Conservation (phyloP, 2,329 filamentous ascomycete genomes). For the Colletotrichum cordylinicola region DNA sequence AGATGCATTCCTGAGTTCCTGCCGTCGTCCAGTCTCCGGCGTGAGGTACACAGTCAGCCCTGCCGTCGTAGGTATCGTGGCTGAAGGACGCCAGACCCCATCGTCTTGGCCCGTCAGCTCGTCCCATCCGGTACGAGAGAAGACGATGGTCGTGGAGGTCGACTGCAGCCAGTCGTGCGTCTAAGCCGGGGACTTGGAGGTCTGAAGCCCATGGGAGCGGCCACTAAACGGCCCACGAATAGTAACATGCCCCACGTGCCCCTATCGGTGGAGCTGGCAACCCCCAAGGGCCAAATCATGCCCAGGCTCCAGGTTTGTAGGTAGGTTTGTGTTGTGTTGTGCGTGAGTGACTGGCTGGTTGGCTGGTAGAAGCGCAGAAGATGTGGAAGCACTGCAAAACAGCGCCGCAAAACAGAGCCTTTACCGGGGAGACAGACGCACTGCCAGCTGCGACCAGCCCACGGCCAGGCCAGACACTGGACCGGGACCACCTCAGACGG, state of each 20-base stretch:
- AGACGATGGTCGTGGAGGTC: not conserved
- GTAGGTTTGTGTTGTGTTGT: not conserved
- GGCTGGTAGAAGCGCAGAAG: not conserved
- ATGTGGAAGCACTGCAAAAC: not conserved
- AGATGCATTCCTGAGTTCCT: not conserved
- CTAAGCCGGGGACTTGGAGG: not conserved
- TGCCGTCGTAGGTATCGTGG: constrained; percentile 8
- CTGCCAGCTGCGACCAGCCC: not conserved
- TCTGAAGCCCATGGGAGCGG: not conserved
- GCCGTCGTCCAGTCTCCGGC: not conserved
- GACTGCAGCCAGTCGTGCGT: not conserved
- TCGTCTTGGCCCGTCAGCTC: not conserved
- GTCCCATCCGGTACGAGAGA: constrained; percentile 4
- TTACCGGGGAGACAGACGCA: not conserved
- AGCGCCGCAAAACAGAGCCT: not conserved
- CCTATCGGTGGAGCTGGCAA: constrained; percentile 1
- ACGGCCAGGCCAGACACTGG: not conserved
- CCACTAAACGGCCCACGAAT: constrained; percentile 17
- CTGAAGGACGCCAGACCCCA: not conserved
- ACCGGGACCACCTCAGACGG: not conserved
- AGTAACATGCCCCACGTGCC: constrained; percentile 20
- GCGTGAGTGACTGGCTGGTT: not conserved
- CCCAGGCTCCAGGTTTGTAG: not conserved
- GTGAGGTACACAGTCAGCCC: not conserved
- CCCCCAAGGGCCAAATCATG: not conserved